These are phyloP conservation scores for Acanthamoeba triangularis DNA, from an alignment of 208 protist genomes.

Conservation along the genomic window DNA sequence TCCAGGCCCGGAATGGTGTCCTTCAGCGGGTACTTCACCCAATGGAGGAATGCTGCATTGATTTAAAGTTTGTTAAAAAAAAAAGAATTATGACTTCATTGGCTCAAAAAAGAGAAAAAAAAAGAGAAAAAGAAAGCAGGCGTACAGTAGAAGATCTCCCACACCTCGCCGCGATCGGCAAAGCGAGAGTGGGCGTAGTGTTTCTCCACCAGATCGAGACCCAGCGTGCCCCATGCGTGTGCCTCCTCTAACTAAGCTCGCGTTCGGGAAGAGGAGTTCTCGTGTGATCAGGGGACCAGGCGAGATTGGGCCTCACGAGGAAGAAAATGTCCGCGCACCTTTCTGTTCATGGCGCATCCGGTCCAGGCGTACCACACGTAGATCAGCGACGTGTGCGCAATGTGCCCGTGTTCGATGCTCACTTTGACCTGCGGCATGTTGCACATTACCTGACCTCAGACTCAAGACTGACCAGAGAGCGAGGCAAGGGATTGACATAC, in stretches of 20 bases:
- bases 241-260: neutral
- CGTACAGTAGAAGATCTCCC: conserved; percentile 68
- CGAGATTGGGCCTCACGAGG: no score
- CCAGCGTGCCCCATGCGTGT: conserved; percentile 22
- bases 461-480: no score
- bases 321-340: no score
- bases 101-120: no score
- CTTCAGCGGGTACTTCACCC: neutral
- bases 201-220: neutral
- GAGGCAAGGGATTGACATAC: no score
- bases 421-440: no score
- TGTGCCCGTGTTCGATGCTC: conserved; percentile 41
- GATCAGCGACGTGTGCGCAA: conserved; percentile 6
- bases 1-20: neutral
- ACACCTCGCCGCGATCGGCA: conserved; percentile 48
- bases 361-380: conserved; percentile 64
- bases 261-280: no score
- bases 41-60: neutral
- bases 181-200: conserved; percentile 29
- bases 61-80: no score
- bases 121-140: no score
- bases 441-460: no score
- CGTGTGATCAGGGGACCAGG: no score
- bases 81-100: no score
- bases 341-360: conserved; percentile 13